Percentiles rank a stretch among this genome's conserved stretches.
Conservation (phyloP, 78 protist genomes). For the Parvularia atlantis region DNA sequence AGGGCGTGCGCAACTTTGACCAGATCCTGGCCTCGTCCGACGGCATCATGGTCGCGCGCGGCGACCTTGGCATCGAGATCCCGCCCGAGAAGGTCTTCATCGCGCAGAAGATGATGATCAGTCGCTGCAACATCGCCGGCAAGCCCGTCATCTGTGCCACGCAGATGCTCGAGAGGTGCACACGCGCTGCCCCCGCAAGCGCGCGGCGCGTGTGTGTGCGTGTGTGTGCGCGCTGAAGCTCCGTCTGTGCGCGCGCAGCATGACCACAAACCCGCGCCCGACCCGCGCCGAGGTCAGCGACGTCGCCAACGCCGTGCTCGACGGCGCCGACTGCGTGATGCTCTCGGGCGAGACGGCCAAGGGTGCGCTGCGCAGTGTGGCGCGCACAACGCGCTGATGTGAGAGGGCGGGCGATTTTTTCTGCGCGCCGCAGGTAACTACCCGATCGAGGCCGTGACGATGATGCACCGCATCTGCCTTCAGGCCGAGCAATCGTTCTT, state of each 20-base stretch:
- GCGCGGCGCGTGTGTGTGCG: too few relatives aligned
- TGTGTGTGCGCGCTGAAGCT: too few relatives aligned
- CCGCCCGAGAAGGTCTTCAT: conserved; percentile 48
- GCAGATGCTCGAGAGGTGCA: conserved; percentile 53
- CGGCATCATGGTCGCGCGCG: conserved; percentile 93
- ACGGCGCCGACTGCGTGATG: conserved; percentile 80
- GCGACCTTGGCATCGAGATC: conserved; percentile 86
- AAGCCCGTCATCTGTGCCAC: conserved; percentile 60
- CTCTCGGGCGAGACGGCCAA: conserved; percentile 77
- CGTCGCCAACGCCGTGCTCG: conserved; percentile 69
- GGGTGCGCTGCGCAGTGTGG: conserved; percentile 30
- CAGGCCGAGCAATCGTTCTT: neutral
- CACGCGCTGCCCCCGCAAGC: too few relatives aligned
- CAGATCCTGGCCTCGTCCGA: conserved; percentile 64
- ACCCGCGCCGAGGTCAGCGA: conserved; percentile 85
- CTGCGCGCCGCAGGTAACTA: neutral
- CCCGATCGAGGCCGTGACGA: conserved; percentile 29
- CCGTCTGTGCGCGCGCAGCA: too few relatives aligned
- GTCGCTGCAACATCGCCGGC: conserved; percentile 48
- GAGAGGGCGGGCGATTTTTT: neutral
- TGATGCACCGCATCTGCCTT: conserved; percentile 2
- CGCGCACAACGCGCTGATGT: neutral
- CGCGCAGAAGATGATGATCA: conserved; percentile 79
- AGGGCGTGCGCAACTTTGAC: conserved; percentile 58
- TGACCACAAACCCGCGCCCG: conserved; percentile 78